Evolutionary conservation across 2,329 filamentous ascomycete genomes (phyloP).

Genomic region (Pseudomassariella vexata): DNA sequence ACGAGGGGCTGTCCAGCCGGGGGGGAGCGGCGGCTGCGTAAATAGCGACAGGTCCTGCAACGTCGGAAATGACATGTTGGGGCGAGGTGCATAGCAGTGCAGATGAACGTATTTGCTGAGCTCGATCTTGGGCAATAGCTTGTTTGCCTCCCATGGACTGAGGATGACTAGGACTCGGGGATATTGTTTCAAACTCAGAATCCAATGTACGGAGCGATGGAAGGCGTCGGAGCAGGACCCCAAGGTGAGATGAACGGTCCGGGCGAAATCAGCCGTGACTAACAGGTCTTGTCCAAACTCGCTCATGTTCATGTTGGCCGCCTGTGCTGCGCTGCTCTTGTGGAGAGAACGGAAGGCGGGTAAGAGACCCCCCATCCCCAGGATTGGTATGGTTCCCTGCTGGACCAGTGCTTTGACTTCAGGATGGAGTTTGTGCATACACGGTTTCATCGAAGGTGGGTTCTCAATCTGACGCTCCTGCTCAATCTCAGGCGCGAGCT

Average conservation of each 20-base stretch:
- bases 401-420: slow-evolving; percentile 35
- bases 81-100: slow-evolving; percentile 45
- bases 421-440: slow-evolving; percentile 33
- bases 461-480: slow-evolving; percentile 50
- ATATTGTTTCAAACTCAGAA: neutral
- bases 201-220: too few species aligned
- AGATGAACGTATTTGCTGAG: slow-evolving; percentile 30
- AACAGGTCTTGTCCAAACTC: slow-evolving; percentile 28
- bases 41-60: slow-evolving; percentile 43
- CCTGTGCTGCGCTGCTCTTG: slow-evolving; percentile 30
- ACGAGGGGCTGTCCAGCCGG: slow-evolving; percentile 27
- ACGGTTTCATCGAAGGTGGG: slow-evolving; percentile 33
- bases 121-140: slow-evolving; percentile 35
- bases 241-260: slow-evolving; percentile 3
- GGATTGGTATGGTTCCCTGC: too few species aligned
- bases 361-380: too few species aligned
- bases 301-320: slow-evolving; percentile 19
- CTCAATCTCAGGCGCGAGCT: slow-evolving; percentile 60
- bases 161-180: slow-evolving; percentile 48
- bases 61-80: slow-evolving; percentile 26
- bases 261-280: slow-evolving; percentile 12
- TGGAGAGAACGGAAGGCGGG: slow-evolving; percentile 28
- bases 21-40: slow-evolving; percentile 23
- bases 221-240: neutral
- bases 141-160: slow-evolving; percentile 56